Base-by-base conservation (phyloP, 495 filamentous ascomycete species). In the Annulohypoxylon stygium region DNA sequence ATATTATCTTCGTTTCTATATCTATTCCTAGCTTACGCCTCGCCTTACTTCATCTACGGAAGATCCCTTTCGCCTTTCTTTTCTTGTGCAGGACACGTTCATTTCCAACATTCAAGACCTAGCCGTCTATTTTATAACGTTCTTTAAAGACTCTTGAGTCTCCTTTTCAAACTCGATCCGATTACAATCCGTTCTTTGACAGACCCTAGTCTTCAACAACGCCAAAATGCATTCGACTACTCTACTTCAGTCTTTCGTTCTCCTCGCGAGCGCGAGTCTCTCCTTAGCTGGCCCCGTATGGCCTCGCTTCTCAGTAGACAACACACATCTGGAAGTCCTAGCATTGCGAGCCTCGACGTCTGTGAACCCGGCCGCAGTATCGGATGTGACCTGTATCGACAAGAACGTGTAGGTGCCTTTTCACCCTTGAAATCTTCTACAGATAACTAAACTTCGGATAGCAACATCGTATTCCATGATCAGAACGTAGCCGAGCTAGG, bases 401-500 rank as follows among this genome's bases (percentile, higher is more conserved):
- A 68, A 60, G 11, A 79, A 73, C 5, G 68, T 65, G 82, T 83
- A 79, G 65, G 80, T 70, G 18, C 39, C 6, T 33, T 43, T n/a
- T 4, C 1, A 7, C 8, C 23, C 41, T 30, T 61, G 26, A 12
- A 11, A 11, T 33, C 23, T 39, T 3, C 7, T 12, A n/a, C 16
- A 14, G 10, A 59, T 43, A 5, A 25, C 33, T 51, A 51, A 59
- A 25, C 43, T 3, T 16, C n/a, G 36, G 3, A 37, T 23, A 88
- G 86, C 0, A 82, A 80, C 45, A 83, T 89, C 54, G 82, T 86
- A 61, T 82, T 79, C 48, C 85, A 88, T 77, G 84, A 86, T 75
- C 83, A 85, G 58, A 85, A 86, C 68, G 86, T 85, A 4, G 86
- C 86, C 25, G 79, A 85, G 59, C 85, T 89, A 5, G 69, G 71